Conservation (phyloP, 2,329 filamentous ascomycete species). For the Ophiostoma ips region DNA sequence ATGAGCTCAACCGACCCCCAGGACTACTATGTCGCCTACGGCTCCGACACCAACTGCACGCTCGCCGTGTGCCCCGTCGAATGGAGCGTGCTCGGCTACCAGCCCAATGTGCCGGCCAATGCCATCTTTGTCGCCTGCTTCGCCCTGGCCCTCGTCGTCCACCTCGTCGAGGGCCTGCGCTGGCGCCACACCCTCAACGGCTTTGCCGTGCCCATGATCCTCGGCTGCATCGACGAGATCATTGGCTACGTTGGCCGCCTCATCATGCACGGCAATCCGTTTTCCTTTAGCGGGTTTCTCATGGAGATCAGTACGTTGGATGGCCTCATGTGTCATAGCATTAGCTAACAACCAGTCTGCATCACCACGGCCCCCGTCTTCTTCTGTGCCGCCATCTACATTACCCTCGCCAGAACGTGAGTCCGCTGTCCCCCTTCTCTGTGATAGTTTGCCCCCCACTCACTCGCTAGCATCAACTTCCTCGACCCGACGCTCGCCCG, state of each 20-base stretch:
- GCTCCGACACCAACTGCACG: conserved; percentile 35
- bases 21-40: conserved; percentile 22
- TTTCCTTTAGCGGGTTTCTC: conserved; percentile 44
- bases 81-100: conserved; percentile 33
- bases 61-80: conserved; percentile 32
- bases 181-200: conserved; percentile 30
- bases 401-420: conserved; percentile 32
- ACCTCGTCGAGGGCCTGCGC: conserved; percentile 29
- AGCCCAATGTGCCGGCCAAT: conserved; percentile 29
- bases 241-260: conserved; percentile 50
- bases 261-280: conserved; percentile 43
- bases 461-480: conserved; percentile 22
- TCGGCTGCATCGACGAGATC: conserved; percentile 43
- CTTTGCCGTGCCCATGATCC: conserved; percentile 37
- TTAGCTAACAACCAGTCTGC: conserved; percentile 30
- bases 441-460: background rate
- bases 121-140: conserved; percentile 29
- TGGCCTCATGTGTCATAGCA: too few species aligned
- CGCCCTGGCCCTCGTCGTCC: conserved; percentile 32
- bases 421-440: background rate
- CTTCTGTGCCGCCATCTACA: conserved; percentile 50
- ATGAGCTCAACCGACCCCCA: conserved; percentile 3
- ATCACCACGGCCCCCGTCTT: conserved; percentile 43
- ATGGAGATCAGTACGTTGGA: conserved; percentile 47
- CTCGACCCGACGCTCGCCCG: conserved; percentile 26